phyloP scores from a whole-genome alignment of 306 rosid species.

The Macrotyloma uniflorum region DNA sequence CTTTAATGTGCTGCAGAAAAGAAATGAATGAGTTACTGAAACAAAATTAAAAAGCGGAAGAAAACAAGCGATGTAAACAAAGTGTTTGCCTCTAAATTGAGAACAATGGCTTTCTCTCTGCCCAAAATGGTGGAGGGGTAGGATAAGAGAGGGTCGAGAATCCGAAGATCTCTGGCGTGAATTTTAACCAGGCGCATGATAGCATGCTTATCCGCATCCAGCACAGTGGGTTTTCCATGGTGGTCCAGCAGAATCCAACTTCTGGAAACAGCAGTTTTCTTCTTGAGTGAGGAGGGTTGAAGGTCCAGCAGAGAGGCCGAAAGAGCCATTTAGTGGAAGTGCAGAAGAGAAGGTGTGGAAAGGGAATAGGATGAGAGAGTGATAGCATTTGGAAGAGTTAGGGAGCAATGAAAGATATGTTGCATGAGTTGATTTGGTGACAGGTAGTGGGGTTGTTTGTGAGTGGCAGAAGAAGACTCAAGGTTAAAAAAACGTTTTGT shows the following conservation, averaged over 20 bases:
- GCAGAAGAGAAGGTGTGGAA: not conserved
- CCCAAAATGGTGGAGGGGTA: conserved; percentile 83
- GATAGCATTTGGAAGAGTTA: conserved; percentile 38
- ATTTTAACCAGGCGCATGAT: conserved; percentile 75
- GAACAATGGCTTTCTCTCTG: conserved; percentile 82
- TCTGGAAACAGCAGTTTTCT: conserved; percentile 60
- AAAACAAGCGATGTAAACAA: not conserved
- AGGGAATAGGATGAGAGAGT: not conserved
- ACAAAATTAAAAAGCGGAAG: not conserved
- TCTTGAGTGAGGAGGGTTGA: conserved; percentile 44
- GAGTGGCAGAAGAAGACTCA: not conserved
- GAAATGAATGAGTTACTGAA: not conserved
- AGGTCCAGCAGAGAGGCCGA: conserved; percentile 41
- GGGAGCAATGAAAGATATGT: conserved; percentile 5
- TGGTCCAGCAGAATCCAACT: conserved; percentile 75
- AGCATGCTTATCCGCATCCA: conserved; percentile 78
- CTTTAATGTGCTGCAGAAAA: conserved; percentile 78
- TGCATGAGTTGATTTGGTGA: conserved; percentile 37
- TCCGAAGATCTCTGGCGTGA: conserved; percentile 81
- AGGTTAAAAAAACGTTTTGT: too few relatives aligned
- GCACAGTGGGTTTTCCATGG: conserved; percentile 47
- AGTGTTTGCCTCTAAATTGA: conserved; percentile 70
- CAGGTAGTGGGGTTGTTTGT: conserved; percentile 34
- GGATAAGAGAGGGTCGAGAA: conserved; percentile 73
- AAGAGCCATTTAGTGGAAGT: conserved; percentile 23